Conservation (phyloP, 192 early-diverging fungal genomes). For the Physocladia obscura region DNA sequence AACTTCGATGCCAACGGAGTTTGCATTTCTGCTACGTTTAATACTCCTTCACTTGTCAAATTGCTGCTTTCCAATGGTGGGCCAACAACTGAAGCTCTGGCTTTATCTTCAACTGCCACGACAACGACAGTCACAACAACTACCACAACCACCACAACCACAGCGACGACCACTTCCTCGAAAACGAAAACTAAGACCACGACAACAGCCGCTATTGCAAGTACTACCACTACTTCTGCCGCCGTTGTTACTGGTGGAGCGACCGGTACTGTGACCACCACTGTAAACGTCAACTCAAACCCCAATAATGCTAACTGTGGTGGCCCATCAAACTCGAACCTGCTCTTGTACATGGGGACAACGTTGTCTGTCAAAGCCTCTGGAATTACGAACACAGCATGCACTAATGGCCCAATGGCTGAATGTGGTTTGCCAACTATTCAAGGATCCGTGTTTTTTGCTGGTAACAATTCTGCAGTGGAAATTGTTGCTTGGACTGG, state of each 20-base stretch:
- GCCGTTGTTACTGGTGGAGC: neutral
- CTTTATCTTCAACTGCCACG: neutral
- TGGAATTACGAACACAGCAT: no score
- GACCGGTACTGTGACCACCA: no score
- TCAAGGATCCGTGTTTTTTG: no score
- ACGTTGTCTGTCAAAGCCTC: no score
- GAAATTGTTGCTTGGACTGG: no score
- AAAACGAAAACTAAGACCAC: neutral
- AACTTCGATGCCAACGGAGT: slow-evolving; percentile 1
- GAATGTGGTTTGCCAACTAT: no score
- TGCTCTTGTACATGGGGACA: no score
- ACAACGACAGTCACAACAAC: neutral
- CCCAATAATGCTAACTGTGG: no score
- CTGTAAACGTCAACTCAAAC: no score
- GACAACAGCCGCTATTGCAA: neutral
- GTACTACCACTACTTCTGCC: neutral
- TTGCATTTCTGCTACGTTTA: neutral
- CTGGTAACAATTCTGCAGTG: no score
- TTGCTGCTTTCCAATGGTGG: neutral
- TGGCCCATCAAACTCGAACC: no score
- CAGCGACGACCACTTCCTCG: neutral
- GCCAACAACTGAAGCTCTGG: neutral
- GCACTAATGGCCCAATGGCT: no score
- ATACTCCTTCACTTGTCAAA: neutral
- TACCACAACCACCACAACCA: neutral